Evolutionary conservation across 1,284 basidiomycete genomes (phyloP), one percentile per base, ranked within the genome.

Genomic region (Ustilago nuda): DNA sequence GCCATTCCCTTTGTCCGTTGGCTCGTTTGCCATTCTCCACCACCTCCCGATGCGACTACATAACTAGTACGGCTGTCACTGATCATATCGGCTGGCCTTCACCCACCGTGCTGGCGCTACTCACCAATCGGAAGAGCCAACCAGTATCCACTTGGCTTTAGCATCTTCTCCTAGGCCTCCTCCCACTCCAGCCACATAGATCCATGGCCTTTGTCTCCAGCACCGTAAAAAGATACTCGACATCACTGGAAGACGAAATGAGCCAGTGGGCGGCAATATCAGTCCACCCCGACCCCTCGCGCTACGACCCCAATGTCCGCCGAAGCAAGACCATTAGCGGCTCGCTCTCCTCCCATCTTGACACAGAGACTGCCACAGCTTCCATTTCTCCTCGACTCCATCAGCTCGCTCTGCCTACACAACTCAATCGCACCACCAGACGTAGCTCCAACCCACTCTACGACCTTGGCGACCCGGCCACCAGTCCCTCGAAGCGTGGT

Each of bases 401-500:
- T 8, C 52, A 60, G 48, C 68, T 71, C 23, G 55, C 59, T 4
- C 48, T 65, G 8, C 68, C 62, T 8, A 61, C 58, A 8, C 57
- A 61, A 15, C 59, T 65, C 39, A 54, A 66, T 37, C 9, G 4
- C 4, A 37, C 35, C 5, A 23, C 35, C 13, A 45, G 45, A 32
- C n/a, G 32, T 7, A 30, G 11, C 8, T 50, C 58, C 2, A 51
- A 39, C 5, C n/a, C 41, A 3, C 1, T 32, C 60, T 36, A 32
- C n/a, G 61, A 54, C 11, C 56, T 60, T 33, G 54, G 61, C 12
- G 70, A 64, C 32, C 57, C 64, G 8, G n/a, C 56, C 5, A 17
- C 56, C 27, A 69, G 66, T 51, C 66, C 72, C 41, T 66, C 66
- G 27, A 69, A 53, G 33, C 72, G 72, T n/a, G 72, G 72, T 17